Percentiles rank a stretch among this genome's conserved stretches.
These are phyloP conservation scores for Rubus idaeus DNA, from an alignment of 306 rosid species.

Conservation along the genomic window DNA sequence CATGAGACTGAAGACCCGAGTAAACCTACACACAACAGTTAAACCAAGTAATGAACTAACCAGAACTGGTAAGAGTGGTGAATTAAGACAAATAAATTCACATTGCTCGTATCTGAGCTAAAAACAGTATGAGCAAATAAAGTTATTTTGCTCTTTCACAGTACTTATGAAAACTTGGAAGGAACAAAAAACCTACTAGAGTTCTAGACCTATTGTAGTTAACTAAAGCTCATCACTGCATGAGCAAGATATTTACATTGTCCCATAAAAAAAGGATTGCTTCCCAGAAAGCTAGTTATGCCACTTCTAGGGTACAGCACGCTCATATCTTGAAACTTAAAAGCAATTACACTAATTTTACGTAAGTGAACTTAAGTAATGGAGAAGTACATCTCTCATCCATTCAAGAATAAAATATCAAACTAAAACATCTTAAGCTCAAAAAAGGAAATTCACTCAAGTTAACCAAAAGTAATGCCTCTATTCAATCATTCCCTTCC, in stretches of 20 bases:
- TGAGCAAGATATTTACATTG: not conserved
- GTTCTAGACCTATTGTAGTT: constrained; percentile 10
- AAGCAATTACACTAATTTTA: not conserved
- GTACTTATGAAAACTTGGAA: constrained; percentile 8
- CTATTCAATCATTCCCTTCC: not conserved
- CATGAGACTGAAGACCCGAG: constrained; percentile 70
- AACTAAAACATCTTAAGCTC: not conserved
- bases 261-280: not conserved
- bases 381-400: not conserved
- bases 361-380: not conserved
- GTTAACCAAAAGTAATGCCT: not conserved
- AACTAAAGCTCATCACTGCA: constrained; percentile 9
- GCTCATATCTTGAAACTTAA: not conserved
- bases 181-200: constrained; percentile 10
- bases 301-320: not conserved
- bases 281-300: not conserved
- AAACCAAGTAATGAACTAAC: constrained; percentile 25
- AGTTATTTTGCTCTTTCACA: constrained; percentile 11
- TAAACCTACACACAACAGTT: constrained; percentile 56
- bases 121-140: not conserved
- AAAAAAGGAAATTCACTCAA: not conserved
- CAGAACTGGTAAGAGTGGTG: constrained; percentile 6
- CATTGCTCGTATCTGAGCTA: not conserved
- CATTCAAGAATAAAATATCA: not conserved
- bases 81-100: not conserved